Conservation (phyloP, 441 rosid genomes). For the Pelargonium cotyledonis region DNA sequence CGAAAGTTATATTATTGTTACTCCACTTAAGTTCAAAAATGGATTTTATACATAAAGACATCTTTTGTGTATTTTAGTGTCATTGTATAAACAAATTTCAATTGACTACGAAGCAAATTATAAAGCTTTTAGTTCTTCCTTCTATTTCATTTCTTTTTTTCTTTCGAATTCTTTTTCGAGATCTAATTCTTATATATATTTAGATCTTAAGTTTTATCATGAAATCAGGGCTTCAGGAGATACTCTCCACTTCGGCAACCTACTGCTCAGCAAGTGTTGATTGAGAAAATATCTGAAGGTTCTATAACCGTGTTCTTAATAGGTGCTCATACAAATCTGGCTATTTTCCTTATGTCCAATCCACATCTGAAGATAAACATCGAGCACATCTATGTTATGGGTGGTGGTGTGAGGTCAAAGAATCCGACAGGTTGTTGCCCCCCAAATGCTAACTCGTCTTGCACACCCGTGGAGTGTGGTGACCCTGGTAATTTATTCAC, state of each 20-base stretch:
- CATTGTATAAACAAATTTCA: too few species aligned
- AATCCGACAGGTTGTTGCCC: constrained; percentile 68
- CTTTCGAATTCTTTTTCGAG: neutral
- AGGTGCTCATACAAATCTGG: constrained; percentile 82
- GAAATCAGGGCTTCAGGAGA: constrained; percentile 62
- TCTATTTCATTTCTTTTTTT: too few species aligned
- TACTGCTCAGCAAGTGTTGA: constrained; percentile 69
- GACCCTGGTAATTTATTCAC: constrained; percentile 64
- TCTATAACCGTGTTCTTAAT: constrained; percentile 44
- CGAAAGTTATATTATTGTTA: too few species aligned
- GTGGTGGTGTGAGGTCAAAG: constrained; percentile 61
- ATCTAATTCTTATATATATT: neutral
- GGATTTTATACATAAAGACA: too few species aligned
- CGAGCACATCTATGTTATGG: constrained; percentile 72
- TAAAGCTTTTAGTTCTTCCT: too few species aligned
- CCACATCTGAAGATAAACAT: constrained; percentile 67
- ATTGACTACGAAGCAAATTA: too few species aligned
- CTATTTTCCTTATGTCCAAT: constrained; percentile 62
- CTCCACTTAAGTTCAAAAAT: too few species aligned
- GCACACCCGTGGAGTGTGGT: constrained; percentile 52
- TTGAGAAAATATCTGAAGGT: constrained; percentile 54
- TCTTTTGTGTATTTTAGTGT: too few species aligned
- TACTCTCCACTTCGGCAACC: constrained; percentile 68
- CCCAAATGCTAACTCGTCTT: constrained; percentile 31
- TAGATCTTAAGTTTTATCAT: constrained; percentile 10